These are phyloP conservation scores for Penicillium subrubescens DNA, from an alignment of 495 filamentous ascomycete species.

Conservation along the genomic window DNA sequence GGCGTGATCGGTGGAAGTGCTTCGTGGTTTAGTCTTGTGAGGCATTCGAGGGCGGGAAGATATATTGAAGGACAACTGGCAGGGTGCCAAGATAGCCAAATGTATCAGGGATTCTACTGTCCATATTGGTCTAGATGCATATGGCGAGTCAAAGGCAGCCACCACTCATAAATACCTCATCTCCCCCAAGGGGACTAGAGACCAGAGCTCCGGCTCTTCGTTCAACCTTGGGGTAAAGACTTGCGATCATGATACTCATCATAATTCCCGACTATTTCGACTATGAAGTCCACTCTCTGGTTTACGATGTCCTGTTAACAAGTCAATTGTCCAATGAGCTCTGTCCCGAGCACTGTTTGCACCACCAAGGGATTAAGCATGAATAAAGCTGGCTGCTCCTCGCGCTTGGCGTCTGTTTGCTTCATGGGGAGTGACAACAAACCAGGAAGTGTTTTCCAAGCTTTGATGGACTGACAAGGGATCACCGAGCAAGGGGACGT, in stretches of 20 bases:
- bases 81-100: too few species aligned
- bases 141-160: not conserved
- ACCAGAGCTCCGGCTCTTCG: not conserved
- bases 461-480: not conserved
- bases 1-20: not conserved
- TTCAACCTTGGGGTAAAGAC: not conserved
- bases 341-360: not conserved
- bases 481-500: not conserved
- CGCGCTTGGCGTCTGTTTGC: not conserved
- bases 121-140: not conserved
- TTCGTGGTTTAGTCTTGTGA: not conserved
- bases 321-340: too few species aligned
- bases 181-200: not conserved
- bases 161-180: not conserved
- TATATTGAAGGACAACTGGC: not conserved
- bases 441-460: not conserved
- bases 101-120: not conserved
- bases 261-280: not conserved
- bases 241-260: not conserved
- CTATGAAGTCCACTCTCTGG: not conserved
- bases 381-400: not conserved
- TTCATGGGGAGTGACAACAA: not conserved
- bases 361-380: not conserved
- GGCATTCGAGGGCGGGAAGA: not conserved
- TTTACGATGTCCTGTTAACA: too few species aligned